phyloP scores from a whole-genome alignment of 2,329 filamentous ascomycete genomes.

The Dactylella cylindrospora region DNA sequence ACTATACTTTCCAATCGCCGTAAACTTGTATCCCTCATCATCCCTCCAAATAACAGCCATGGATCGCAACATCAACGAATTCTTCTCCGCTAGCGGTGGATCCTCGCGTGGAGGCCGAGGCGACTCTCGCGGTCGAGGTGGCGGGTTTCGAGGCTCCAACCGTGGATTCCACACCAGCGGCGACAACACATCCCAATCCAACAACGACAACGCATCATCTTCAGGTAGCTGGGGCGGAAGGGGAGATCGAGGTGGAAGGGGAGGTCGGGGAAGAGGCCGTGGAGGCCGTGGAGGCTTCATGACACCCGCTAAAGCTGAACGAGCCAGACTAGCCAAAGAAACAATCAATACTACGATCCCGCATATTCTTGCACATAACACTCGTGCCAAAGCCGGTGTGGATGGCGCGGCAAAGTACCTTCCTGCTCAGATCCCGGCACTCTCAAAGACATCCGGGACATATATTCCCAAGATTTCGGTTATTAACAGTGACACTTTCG shows the following conservation, averaged over 20 bases:
- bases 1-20: too few species aligned
- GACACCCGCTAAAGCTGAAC: constrained; percentile 45
- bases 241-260: constrained; percentile 2
- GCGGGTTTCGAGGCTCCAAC: neutral
- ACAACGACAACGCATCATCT: constrained; percentile 6
- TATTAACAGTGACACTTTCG: constrained; percentile 58
- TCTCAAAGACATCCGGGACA: constrained; percentile 13
- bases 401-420: constrained; percentile 57
- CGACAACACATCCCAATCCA: constrained; percentile 15
- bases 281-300: constrained; percentile 6
- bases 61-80: neutral
- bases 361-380: constrained; percentile 58
- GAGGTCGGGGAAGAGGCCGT: neutral
- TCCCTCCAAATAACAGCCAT: neutral
- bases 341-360: constrained; percentile 65
- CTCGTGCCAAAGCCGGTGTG: constrained; percentile 60
- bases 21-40: too few species aligned
- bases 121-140: neutral
- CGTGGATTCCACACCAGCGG: constrained; percentile 7
- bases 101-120: neutral
- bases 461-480: constrained; percentile 54
- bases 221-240: neutral
- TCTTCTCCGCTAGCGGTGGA: neutral
- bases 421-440: constrained; percentile 41
- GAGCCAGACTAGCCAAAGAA: constrained; percentile 60